Evolutionary conservation across 306 rosid genomes (phyloP).

Genomic region (Urtica urens): DNA sequence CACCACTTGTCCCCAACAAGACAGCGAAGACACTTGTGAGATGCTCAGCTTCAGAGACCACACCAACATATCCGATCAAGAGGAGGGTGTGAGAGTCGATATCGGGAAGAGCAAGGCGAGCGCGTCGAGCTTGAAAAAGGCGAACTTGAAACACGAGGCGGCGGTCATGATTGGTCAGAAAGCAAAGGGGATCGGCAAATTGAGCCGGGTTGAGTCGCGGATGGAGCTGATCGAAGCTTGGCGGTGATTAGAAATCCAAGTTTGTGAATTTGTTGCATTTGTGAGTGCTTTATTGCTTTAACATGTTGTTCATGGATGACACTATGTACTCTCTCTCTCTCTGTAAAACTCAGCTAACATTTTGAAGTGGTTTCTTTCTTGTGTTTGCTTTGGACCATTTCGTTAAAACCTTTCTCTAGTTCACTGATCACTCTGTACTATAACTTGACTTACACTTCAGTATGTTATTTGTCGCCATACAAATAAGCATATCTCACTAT

Average conservation of each 20-base stretch:
- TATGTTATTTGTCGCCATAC: too few species aligned
- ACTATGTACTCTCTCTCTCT: too few species aligned
- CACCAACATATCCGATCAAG: background rate
- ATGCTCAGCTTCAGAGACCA: conserved; percentile 21
- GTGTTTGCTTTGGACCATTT: conserved; percentile 19
- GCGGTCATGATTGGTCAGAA: conserved; percentile 31
- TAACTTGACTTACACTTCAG: too few species aligned
- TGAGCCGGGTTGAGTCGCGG: conserved; percentile 37
- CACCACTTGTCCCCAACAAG: conserved; percentile 21
- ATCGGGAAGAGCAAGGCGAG: conserved; percentile 31
- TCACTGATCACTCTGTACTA: too few species aligned
- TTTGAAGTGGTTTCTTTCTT: conserved; percentile 23
- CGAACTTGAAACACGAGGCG: too few species aligned
- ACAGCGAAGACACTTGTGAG: conserved; percentile 32
- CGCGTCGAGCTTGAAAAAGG: conserved; percentile 34
- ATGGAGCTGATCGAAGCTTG: conserved; percentile 52
- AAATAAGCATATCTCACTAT: too few species aligned
- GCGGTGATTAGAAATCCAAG: conserved; percentile 27
- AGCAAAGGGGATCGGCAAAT: conserved; percentile 33
- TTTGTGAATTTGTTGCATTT: conserved; percentile 30
- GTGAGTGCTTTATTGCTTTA: conserved; percentile 17
- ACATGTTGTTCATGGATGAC: conserved; percentile 20
- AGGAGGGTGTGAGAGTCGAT: conserved; percentile 10
- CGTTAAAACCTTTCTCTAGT: conserved; percentile 7
- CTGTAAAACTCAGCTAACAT: conserved; percentile 22